Evolutionary conservation across 352 stramenopile species (phyloP).

Genomic region (Halophytophthora batemanensis): DNA sequence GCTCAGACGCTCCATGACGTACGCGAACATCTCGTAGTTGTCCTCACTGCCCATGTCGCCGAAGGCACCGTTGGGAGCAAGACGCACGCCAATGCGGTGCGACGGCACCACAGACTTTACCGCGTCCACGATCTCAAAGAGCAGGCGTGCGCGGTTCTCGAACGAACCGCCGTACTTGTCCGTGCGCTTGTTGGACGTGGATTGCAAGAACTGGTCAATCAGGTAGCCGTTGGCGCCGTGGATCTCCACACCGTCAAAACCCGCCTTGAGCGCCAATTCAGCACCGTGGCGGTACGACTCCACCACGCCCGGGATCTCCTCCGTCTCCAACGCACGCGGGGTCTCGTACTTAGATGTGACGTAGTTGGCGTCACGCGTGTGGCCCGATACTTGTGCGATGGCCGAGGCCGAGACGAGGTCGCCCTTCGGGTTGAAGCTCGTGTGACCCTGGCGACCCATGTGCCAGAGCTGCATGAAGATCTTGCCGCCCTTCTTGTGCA

Average conservation of each 20-base stretch:
- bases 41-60: constrained; percentile 33
- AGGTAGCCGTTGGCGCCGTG: constrained; percentile 90
- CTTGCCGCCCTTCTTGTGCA: constrained; percentile 73
- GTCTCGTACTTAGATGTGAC: constrained; percentile 24
- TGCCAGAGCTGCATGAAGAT: constrained; percentile 88
- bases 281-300: constrained; percentile 63
- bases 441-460: constrained; percentile 57
- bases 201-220: constrained; percentile 86
- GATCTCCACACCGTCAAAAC: constrained; percentile 53
- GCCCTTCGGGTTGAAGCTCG: constrained; percentile 41
- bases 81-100: constrained; percentile 26
- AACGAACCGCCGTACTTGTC: constrained; percentile 47
- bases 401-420: constrained; percentile 47
- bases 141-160: constrained; percentile 41
- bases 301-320: constrained; percentile 66
- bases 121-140: constrained; percentile 62
- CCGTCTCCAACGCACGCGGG: constrained; percentile 50
- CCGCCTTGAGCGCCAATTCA: constrained; percentile 42
- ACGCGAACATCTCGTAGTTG: constrained; percentile 39
- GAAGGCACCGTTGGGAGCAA: constrained; percentile 26
- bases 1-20: constrained; percentile 28
- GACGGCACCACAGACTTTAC: constrained; percentile 29
- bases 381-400: constrained; percentile 12
- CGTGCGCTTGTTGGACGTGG: constrained; percentile 59
- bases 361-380: constrained; percentile 26